phyloP scores from a whole-genome alignment of 108 stramenopile species.

The Mediolabrus comicus region DNA sequence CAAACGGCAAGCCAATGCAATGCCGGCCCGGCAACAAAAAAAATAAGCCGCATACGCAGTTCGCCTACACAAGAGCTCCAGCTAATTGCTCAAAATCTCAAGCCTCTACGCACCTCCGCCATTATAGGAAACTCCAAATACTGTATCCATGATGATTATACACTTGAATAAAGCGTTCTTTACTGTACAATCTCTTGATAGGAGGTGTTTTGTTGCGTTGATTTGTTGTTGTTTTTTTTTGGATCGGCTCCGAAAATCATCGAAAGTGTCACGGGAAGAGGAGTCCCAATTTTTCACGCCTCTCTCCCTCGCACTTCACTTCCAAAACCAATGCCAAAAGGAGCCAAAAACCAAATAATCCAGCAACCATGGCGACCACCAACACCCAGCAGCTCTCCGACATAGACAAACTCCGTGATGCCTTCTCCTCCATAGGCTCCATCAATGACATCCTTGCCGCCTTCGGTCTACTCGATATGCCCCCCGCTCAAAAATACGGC shows the following conservation, averaged over 20 bases:
- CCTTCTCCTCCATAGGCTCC: conserved; percentile 30
- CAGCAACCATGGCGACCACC: background rate
- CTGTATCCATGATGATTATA: conserved; percentile 77
- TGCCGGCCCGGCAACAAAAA: too few relatives aligned
- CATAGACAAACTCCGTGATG: conserved; percentile 35
- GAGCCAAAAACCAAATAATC: too few relatives aligned
- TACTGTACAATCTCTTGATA: background rate
- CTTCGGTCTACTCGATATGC: conserved; percentile 72
- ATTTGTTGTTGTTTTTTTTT: too few relatives aligned
- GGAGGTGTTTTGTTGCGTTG: background rate
- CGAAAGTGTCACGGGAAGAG: too few relatives aligned
- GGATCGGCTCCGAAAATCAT: too few relatives aligned
- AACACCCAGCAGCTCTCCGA: conserved; percentile 15
- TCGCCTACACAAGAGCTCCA: background rate
- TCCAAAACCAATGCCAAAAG: too few relatives aligned
- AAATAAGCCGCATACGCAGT: too few relatives aligned
- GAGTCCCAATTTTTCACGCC: too few relatives aligned
- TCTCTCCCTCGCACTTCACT: too few relatives aligned
- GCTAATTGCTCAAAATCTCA: background rate
- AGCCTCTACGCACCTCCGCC: conserved; percentile 73
- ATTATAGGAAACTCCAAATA: conserved; percentile 79
- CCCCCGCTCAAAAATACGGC: conserved; percentile 80
- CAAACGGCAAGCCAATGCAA: background rate
- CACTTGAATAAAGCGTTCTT: background rate
- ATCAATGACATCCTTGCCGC: conserved; percentile 54